Evolutionary conservation across 1,139 yeast species (phyloP), one percentile per base, ranked within the genome.

Genomic region (Meyerozyma carpophila): DNA sequence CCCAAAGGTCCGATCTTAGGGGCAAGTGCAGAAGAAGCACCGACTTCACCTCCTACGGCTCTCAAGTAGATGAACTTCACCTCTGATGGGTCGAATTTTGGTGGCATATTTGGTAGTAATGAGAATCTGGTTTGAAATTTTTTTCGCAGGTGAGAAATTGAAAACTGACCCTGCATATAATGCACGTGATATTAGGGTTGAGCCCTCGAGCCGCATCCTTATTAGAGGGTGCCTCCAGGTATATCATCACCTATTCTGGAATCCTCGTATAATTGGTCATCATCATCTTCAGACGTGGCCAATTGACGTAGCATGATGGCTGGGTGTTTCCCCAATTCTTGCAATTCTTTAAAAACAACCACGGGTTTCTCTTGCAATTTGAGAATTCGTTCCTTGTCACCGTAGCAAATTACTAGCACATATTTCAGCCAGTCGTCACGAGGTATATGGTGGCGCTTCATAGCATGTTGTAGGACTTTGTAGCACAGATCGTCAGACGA

Each of bases 1-100:
- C 99, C 99, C 72, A 93, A 89, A 65, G 99, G 99, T 87, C 99
- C 99, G 71, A 93, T 93, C 90, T 93, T 93, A 73, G 98, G 98
- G 65, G 98, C 98, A 69, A 94, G 87, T 59, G 98, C 96, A 60
- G 98, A 88, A 56, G 98, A 91, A 69, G 98, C 96, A 82, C 98
- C 98, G 67, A 94, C 95, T 83, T 93, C 99, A 83, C 99, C 98
- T 86, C 98, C 99, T 63, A 91, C 95, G 77, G 98, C 98, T 87
- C 98, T 89, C 77, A 93, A 82, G 90, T 91, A 93, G 80, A 93
- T 82, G 87, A 80, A 89, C 79, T 91, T 91, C 73, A 93, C 96
- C 87, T 93, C 98, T 81, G 64, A 78, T 72, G 99, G 99, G 78
- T 93, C 98, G 81, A 91, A 82, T 83, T 93, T 88, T 82, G 95